Conservation (phyloP, 306 rosid species). For the Inga oerstediana region DNA sequence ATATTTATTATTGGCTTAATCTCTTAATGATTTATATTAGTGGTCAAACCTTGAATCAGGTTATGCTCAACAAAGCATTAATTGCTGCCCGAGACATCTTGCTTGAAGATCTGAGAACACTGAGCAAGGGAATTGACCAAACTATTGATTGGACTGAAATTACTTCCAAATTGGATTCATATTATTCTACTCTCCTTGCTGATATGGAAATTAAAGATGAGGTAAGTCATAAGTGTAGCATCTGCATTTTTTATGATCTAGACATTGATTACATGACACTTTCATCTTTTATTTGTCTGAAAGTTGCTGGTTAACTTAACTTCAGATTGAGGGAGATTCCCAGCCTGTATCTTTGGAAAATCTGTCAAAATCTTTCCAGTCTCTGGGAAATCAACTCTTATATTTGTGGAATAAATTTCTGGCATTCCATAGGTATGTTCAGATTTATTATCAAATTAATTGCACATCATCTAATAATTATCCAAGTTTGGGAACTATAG, state of each 20-base stretch:
- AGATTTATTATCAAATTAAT: slow-evolving; percentile 14
- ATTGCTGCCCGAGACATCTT: slow-evolving; percentile 69
- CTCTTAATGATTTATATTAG: slow-evolving; percentile 16
- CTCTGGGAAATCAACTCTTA: slow-evolving; percentile 70
- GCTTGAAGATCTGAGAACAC: slow-evolving; percentile 78
- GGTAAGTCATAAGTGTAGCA: slow-evolving; percentile 32
- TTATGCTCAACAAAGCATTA: slow-evolving; percentile 72
- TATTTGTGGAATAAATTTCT: slow-evolving; percentile 84
- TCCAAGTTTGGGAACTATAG: not conserved
- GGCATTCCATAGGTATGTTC: slow-evolving; percentile 82
- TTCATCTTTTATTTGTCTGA: slow-evolving; percentile 44
- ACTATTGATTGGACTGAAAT: slow-evolving; percentile 73
- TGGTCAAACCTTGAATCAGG: slow-evolving; percentile 42
- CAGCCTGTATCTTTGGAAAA: slow-evolving; percentile 55
- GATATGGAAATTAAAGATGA: slow-evolving; percentile 39
- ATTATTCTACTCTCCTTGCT: slow-evolving; percentile 43
- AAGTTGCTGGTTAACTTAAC: slow-evolving; percentile 38
- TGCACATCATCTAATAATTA: slow-evolving; percentile 21
- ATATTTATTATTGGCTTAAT: slow-evolving; percentile 26
- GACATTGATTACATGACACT: slow-evolving; percentile 16
- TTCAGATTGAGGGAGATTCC: slow-evolving; percentile 44
- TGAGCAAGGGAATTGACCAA: slow-evolving; percentile 70
- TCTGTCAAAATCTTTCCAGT: slow-evolving; percentile 49
- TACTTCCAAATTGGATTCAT: slow-evolving; percentile 60
- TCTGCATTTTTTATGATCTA: slow-evolving; percentile 29